These are phyloP conservation scores for Tolypocladium ophioglossoides DNA, from an alignment of 2,329 filamentous ascomycete species.

Conservation along the genomic window DNA sequence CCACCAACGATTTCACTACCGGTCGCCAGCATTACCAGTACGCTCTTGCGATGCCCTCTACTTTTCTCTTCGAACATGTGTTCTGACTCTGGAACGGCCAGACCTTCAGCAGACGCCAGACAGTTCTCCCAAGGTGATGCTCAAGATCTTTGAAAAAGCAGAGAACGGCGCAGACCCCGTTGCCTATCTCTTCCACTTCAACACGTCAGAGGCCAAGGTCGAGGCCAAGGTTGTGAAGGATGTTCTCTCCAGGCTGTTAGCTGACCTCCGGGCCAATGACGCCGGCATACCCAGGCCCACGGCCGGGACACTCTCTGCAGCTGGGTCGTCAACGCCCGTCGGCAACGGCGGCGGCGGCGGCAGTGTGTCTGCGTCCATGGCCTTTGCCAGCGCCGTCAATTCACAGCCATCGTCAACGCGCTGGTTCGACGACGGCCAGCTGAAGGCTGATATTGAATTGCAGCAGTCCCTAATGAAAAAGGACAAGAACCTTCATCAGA, in stretches of 20 bases:
- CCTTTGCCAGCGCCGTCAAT: conserved; percentile 61
- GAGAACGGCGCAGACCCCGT: conserved; percentile 47
- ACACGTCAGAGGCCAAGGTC: conserved; percentile 63
- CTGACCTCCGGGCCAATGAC: conserved; percentile 51
- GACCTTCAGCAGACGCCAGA: conserved; percentile 94
- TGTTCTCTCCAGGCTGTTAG: conserved; percentile 66
- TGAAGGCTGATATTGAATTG: conserved; percentile 69
- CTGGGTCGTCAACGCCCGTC: conserved; percentile 17
- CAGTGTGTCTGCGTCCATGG: conserved; percentile 58
- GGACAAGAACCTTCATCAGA: conserved; percentile 63
- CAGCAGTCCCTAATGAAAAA: conserved; percentile 84
- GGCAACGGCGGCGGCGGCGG: conserved; percentile 15
- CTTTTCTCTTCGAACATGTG: not conserved
- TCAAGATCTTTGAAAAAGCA: conserved; percentile 77
- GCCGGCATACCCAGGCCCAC: conserved; percentile 38
- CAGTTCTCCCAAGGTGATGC: conserved; percentile 78
- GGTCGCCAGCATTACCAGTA: conserved; percentile 74
- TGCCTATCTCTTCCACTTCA: conserved; percentile 83
- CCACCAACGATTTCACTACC: conserved; percentile 57
- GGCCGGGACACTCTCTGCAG: conserved; percentile 13
- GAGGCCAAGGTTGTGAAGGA: conserved; percentile 85
- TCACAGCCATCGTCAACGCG: conserved; percentile 44
- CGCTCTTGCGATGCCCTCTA: conserved; percentile 17
- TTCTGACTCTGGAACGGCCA: conserved; percentile 20
- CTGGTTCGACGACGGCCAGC: conserved; percentile 71